These are phyloP conservation scores for Fraxinus dipetala DNA, from an alignment of 305 asterid genomes.

Conservation along the genomic window DNA sequence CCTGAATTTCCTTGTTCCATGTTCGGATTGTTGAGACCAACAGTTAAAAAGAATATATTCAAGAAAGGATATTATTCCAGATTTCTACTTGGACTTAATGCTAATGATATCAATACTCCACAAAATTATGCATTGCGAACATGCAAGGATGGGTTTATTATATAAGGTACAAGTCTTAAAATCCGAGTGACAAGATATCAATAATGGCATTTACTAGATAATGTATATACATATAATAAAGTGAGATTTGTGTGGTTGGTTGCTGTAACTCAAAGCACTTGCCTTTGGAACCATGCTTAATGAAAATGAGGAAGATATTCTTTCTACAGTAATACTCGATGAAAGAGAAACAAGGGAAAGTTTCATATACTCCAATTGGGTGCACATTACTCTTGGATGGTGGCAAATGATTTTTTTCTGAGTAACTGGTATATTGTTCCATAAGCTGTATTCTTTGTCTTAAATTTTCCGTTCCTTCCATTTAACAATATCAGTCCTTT, in stretches of 20 bases:
- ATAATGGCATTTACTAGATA: background rate
- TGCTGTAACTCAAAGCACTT: background rate
- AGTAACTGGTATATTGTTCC: background rate
- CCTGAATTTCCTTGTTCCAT: background rate
- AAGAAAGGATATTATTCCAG: background rate
- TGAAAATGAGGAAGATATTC: background rate
- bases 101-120: background rate
- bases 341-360: background rate
- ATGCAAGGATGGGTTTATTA: background rate
- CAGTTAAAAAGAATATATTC: background rate
- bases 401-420: background rate
- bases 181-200: background rate
- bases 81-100: background rate
- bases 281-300: background rate
- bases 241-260: background rate
- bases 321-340: background rate
- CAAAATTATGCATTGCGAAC: background rate
- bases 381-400: background rate
- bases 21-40: background rate
- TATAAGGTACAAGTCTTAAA: background rate
- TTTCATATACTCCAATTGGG: background rate
- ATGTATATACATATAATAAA: background rate
- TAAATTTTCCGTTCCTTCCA: background rate
- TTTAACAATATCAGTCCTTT: background rate
- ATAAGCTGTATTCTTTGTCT: background rate